Evolutionary conservation across 2,329 filamentous ascomycete genomes (phyloP).

Genomic region (Mollisia scopiformis): DNA sequence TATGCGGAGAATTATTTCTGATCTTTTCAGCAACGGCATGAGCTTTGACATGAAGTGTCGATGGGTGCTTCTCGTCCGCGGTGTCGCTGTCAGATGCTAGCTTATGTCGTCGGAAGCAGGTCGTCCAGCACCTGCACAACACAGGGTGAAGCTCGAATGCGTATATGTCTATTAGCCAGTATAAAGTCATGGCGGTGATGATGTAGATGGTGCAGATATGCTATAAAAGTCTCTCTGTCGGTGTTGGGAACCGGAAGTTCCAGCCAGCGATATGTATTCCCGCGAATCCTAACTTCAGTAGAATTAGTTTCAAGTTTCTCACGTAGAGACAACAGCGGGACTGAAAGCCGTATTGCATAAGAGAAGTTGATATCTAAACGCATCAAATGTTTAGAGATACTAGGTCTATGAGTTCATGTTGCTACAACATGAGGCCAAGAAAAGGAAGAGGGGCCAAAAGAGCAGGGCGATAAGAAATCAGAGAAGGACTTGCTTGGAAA

Average conservation of each 20-base stretch:
- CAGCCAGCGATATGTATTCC: neutral
- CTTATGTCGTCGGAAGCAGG: no score
- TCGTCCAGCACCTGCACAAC: no score
- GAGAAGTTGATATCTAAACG: no score
- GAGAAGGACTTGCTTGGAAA: neutral
- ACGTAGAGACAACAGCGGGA: no score
- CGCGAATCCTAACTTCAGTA: neutral
- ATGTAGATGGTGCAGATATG: neutral
- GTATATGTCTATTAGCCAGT: neutral
- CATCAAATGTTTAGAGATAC: no score
- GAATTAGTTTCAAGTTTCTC: no score
- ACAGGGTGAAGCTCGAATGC: no score
- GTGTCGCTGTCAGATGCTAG: no score
- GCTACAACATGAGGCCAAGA: neutral
- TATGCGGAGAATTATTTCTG: neutral
- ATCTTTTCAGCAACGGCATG: neutral
- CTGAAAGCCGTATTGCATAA: no score
- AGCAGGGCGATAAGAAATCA: no score
- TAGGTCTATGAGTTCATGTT: neutral
- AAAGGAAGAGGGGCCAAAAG: neutral
- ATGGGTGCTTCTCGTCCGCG: neutral
- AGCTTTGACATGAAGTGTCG: neutral
- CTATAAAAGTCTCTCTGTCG: neutral
- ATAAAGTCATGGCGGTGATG: neutral
- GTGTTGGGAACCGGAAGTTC: neutral